Evolutionary conservation across 768 basidiomycete genomes (phyloP), one percentile per base, ranked within the genome.

Genomic region (Trametes villosa): DNA sequence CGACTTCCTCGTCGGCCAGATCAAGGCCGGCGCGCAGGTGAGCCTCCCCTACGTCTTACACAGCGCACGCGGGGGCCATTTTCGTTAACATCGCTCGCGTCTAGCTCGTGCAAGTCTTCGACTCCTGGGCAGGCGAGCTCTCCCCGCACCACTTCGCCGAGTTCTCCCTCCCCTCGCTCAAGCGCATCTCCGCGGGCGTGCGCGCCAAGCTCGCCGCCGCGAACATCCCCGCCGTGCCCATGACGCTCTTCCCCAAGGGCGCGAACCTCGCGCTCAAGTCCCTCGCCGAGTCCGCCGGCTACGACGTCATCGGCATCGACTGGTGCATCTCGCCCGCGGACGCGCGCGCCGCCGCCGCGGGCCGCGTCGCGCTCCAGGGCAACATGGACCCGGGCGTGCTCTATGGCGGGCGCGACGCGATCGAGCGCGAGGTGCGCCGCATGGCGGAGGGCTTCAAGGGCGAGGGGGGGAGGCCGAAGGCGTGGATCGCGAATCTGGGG

Each of bases 401-500:
- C 50, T 94, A 92, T 64, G 96, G 92, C 22, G 94, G 94, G 4
- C 81, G 77, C 60, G 88, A 88, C 8, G 93, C 94, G 13, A 98
- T 98, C 67, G 92, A 95, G 76, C 73, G 75, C 38, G 86, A 91
- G 65, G 94, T 97, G 38, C 86, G 93, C 77, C 80, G 89, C 65
- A 89, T 95, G 85, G 85, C 86, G 62, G 79, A 84, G 63, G 82
- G 81, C n/a, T 98, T 98, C 78, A 76, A 67, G 44, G 83, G 85
- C 11, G 79, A 78, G 9, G 81, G 78, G 9, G 81, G 78, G 51
- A 71, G 73, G 52, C 68, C 77, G 20, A 82, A 81, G 40, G 91
- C 86, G n/a, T 98, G 96, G 94, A 98, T 98, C 69, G 91, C 92
- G 9, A 98, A 98, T 76, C 78, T 99, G 22, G 97, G 97, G 0